Evolutionary conservation across 1,139 yeast genomes (phyloP).

Genomic region (Saccharomycopsis crataegensis): DNA sequence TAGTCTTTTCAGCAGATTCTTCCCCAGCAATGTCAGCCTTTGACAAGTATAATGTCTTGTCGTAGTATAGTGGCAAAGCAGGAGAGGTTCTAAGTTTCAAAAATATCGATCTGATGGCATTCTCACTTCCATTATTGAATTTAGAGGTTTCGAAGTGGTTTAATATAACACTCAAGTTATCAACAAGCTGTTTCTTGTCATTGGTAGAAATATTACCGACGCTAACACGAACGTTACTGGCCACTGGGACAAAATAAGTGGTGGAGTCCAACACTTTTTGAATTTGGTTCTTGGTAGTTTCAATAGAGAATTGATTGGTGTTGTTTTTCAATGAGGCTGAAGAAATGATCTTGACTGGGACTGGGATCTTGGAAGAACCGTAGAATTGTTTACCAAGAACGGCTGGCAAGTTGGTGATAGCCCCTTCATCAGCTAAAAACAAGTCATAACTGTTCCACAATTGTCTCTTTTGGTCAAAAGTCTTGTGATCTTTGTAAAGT

Average conservation of each 20-base stretch:
- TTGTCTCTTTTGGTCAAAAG: conserved; percentile 65
- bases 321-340: conserved; percentile 29
- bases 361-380: conserved; percentile 56
- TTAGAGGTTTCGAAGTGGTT: conserved; percentile 17
- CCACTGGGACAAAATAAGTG: conserved; percentile 64
- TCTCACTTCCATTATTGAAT: conserved; percentile 7
- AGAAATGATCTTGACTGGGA: conserved; percentile 52
- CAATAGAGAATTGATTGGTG: conserved; percentile 40
- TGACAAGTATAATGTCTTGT: conserved; percentile 46
- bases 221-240: conserved; percentile 57
- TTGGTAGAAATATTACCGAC: conserved; percentile 51
- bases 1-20: conserved; percentile 23
- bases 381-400: conserved; percentile 81
- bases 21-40: conserved; percentile 34
- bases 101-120: conserved; percentile 48
- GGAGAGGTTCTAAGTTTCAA: conserved; percentile 72
- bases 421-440: conserved; percentile 77
- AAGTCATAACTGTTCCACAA: conserved; percentile 55
- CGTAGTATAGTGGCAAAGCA: conserved; percentile 71
- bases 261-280: conserved; percentile 53
- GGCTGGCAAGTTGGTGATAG: conserved; percentile 74
- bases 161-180: conserved; percentile 23
- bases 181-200: conserved; percentile 33
- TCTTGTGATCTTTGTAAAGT: conserved; percentile 59
- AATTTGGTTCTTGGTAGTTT: conserved; percentile 52